phyloP scores from a whole-genome alignment of 192 early-diverging fungal species.

The Dissophora globulifera region DNA sequence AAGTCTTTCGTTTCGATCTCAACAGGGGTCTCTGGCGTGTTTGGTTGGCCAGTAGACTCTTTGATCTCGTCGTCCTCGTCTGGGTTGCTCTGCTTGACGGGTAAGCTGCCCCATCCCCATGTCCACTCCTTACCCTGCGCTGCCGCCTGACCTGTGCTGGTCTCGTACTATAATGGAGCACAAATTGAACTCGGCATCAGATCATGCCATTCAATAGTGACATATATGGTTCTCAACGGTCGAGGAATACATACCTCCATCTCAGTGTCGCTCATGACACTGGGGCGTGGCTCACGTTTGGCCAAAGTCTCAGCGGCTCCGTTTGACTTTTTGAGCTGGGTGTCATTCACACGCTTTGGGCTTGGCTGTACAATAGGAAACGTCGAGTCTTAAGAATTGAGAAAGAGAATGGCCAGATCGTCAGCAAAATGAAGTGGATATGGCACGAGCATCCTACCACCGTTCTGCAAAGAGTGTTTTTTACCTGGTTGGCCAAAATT shows the following conservation, averaged over 20 bases:
- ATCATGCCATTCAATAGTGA: no score
- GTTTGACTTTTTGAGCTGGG: constrained; percentile 18
- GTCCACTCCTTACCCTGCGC: constrained; percentile 63
- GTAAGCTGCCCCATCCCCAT: constrained; percentile 81
- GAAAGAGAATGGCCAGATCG: no score
- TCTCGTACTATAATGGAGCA: constrained; percentile 36
- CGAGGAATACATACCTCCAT: constrained; percentile 56
- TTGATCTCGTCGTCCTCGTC: constrained; percentile 42
- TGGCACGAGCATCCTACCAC: no score
- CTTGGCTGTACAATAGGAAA: neutral
- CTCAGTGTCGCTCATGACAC: constrained; percentile 70
- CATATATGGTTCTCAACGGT: neutral
- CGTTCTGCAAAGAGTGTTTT: no score
- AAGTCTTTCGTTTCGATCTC: constrained; percentile 53
- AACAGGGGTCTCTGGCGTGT: constrained; percentile 25
- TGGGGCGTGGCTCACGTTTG: constrained; percentile 25
- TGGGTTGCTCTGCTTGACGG: constrained; percentile 60
- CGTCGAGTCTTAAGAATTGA: constrained; percentile 7
- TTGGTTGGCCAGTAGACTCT: constrained; percentile 4
- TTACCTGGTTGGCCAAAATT: constrained; percentile 41
- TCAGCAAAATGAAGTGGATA: neutral
- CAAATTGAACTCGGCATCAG: no score
- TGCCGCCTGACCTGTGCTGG: constrained; percentile 10
- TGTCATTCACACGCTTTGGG: constrained; percentile 21
- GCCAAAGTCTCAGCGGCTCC: constrained; percentile 5